These are phyloP conservation scores for Coelastrella sp. DNA, from an alignment of 139 green algal genomes.

Conservation along the genomic window DNA sequence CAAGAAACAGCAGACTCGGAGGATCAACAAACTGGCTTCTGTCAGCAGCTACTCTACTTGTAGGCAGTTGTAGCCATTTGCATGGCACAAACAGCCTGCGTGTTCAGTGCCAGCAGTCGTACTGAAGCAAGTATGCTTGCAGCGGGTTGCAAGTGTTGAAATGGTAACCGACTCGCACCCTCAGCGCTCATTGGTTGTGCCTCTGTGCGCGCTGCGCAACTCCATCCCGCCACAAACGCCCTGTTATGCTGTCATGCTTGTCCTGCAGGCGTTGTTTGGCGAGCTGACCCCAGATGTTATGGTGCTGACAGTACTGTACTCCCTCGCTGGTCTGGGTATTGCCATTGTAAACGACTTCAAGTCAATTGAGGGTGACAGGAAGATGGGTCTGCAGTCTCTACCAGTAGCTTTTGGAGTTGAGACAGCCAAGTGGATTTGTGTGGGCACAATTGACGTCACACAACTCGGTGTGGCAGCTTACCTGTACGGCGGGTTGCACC, in stretches of 20 bases:
- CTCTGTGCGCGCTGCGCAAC: background rate
- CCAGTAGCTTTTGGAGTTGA: slow-evolving; percentile 98
- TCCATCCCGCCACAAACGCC: background rate
- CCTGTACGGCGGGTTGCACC: slow-evolving; percentile 83
- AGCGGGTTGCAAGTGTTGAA: too few species aligned
- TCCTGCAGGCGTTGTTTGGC: slow-evolving; percentile 92
- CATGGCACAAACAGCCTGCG: too few species aligned
- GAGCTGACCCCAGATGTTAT: slow-evolving; percentile 93
- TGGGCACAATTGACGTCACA: slow-evolving; percentile 94
- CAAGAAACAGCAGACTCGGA: too few species aligned
- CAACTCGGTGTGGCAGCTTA: slow-evolving; percentile 92
- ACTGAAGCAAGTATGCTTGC: too few species aligned
- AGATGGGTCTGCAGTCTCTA: slow-evolving; percentile 78
- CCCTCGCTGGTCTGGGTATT: slow-evolving; percentile 94
- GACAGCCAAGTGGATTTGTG: slow-evolving; percentile 98
- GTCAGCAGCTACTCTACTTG: too few species aligned
- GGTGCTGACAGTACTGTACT: slow-evolving; percentile 98
- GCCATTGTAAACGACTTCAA: slow-evolving; percentile 99
- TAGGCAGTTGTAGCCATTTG: too few species aligned
- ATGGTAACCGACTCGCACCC: too few species aligned
- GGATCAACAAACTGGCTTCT: too few species aligned
- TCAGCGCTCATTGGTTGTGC: too few species aligned
- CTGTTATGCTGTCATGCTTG: background rate
- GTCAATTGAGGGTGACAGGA: slow-evolving; percentile 63
- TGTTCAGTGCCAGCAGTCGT: too few species aligned